Evolutionary conservation across 2,329 filamentous ascomycete species (phyloP), one percentile per base, ranked within the genome.

Genomic region (Botrytis hyacinthi): DNA sequence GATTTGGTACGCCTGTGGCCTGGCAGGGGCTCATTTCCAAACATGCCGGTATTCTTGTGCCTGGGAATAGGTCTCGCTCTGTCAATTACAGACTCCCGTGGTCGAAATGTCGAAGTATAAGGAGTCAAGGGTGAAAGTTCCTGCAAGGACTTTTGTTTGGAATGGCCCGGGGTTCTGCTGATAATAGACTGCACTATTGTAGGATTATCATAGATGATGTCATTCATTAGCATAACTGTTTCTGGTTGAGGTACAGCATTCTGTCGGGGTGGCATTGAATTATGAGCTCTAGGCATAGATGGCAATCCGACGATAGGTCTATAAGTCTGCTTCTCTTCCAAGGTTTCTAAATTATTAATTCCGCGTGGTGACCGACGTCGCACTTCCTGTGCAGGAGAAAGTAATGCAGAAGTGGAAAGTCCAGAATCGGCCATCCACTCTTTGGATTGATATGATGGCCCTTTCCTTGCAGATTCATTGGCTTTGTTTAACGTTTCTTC

Each of bases 141-240:
- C 48, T 42, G n/a, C 10, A 69, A 44, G 46, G 77, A 61, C n/a
- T 63, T 70, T 44, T 44, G 26, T 44, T 70, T 40, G 18, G 18
- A 57, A 29, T 70, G 20, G 16, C 32, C 69, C 29, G 82, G 81
- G 4, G 83, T 84, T 18, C 81, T 83, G 44, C 85, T 82, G 51
- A 88, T 84, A 74, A 89, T 87, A 37, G 82, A 83, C 70, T 85
- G 82, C 3, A 89, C 86, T 1, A 82, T 80, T 42, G 78, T 80
- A 0, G 87, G 86, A 73, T 90, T 83, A 71, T 89, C 82, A 75
- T 88, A 89, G 51, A 87, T 83, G 72, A 89, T 87, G 68, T 86
- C 83, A 74, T 88, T 89, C 68, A 89, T 80, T 71, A 88, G 85
- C 84, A 89, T 85, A 63, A 89, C 84, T 6, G 85, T 88, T 73